These are phyloP conservation scores for Penicillium nucicola DNA, from an alignment of 495 filamentous ascomycete species.

Conservation along the genomic window DNA sequence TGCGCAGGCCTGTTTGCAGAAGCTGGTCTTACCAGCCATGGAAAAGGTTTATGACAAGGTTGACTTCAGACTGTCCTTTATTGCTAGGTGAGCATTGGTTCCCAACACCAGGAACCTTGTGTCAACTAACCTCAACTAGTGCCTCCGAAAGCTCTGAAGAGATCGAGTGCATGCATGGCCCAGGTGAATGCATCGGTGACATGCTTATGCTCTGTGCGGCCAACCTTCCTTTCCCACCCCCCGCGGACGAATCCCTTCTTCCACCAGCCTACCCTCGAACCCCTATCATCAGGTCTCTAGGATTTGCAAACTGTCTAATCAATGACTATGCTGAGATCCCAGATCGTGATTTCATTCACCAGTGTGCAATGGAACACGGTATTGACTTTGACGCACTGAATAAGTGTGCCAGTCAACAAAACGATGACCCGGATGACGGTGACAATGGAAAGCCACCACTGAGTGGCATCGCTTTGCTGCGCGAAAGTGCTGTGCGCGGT, in stretches of 20 bases:
- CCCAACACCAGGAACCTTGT: not conserved
- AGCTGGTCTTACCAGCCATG: slow-evolving; percentile 85
- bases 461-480: slow-evolving; percentile 61
- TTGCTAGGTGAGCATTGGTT: slow-evolving; percentile 61
- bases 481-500: slow-evolving; percentile 70
- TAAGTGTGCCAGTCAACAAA: slow-evolving; percentile 58
- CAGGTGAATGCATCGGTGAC: slow-evolving; percentile 87
- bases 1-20: slow-evolving; percentile 72
- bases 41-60: slow-evolving; percentile 76
- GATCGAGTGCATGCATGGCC: slow-evolving; percentile 77
- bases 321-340: slow-evolving; percentile 72
- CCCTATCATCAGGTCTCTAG: slow-evolving; percentile 79
- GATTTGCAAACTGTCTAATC: slow-evolving; percentile 86
- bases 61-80: slow-evolving; percentile 86
- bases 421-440: slow-evolving; percentile 55
- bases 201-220: slow-evolving; percentile 91
- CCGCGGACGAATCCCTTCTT: slow-evolving; percentile 14
- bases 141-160: slow-evolving; percentile 37
- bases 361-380: slow-evolving; percentile 85
- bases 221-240: slow-evolving; percentile 48
- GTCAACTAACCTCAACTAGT: slow-evolving; percentile 13
- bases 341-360: slow-evolving; percentile 65
- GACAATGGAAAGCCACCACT: slow-evolving; percentile 44
- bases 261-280: slow-evolving; percentile 42
- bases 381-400: slow-evolving; percentile 83